Percentiles rank a stretch among this genome's conserved stretches.
These are phyloP conservation scores for Blepharisma undulans DNA, from an alignment of 169 alveolate genomes.

Conservation along the genomic window DNA sequence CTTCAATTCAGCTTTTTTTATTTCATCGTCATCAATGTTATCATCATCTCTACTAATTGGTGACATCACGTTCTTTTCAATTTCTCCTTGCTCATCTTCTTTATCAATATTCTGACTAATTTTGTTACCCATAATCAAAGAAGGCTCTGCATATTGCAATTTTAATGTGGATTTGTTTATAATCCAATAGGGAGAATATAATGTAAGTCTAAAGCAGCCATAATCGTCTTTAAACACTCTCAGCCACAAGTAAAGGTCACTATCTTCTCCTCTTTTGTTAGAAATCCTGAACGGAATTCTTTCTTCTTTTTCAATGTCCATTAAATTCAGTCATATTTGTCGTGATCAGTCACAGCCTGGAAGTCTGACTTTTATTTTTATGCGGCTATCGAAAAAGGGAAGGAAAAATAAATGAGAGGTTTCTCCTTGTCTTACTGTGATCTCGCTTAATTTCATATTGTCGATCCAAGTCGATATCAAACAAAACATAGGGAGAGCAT, in stretches of 20 bases:
- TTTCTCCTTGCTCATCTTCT: background rate
- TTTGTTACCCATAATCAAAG: background rate
- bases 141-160: slow-evolving; percentile 15
- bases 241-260: slow-evolving; percentile 7
- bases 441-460: background rate
- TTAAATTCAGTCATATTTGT: background rate
- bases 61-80: background rate
- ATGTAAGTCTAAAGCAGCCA: slow-evolving; percentile 32
- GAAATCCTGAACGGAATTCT: background rate
- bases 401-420: slow-evolving; percentile 5
- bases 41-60: background rate
- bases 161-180: slow-evolving; percentile 16
- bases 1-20: background rate
- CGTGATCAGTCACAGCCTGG: background rate
- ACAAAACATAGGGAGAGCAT: slow-evolving; percentile 13
- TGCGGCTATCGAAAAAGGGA: background rate
- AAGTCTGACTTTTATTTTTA: background rate
- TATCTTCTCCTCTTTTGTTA: background rate
- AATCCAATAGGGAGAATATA: slow-evolving; percentile 34
- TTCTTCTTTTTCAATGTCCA: slow-evolving; percentile 2
- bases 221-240: slow-evolving; percentile 11
- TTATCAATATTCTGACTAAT: background rate
- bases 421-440: slow-evolving; percentile 29
- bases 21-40: background rate
- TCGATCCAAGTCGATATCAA: background rate